A percentile compares a stretch with the other conserved stretches of the same genome.
Evolutionary conservation across 2,329 filamentous ascomycete genomes (phyloP).

Genomic region (Dichotomopilus funicola): DNA sequence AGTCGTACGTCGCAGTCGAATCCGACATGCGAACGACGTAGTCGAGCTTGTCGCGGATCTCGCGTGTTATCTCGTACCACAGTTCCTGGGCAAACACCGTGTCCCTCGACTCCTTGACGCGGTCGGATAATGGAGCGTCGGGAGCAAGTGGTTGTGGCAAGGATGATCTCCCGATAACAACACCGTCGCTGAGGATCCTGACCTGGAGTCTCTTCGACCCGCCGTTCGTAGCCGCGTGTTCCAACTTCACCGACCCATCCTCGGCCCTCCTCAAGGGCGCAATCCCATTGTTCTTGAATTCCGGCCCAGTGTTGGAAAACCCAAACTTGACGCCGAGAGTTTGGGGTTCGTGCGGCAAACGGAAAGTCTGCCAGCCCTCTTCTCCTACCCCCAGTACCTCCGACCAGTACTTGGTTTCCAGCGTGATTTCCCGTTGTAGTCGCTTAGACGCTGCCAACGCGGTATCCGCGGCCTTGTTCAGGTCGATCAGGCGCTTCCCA

Average conservation of each 20-base stretch:
- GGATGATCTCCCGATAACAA: constrained; percentile 51
- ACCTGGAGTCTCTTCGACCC: constrained; percentile 60
- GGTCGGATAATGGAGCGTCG: constrained; percentile 56
- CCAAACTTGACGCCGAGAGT: constrained; percentile 83
- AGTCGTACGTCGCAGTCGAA: constrained; percentile 48
- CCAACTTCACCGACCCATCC: constrained; percentile 69
- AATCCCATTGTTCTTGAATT: constrained; percentile 64
- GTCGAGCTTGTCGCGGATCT: constrained; percentile 66
- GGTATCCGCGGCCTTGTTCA: constrained; percentile 67
- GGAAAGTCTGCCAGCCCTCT: constrained; percentile 79
- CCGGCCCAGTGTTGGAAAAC: constrained; percentile 56
- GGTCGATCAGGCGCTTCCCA: constrained; percentile 73
- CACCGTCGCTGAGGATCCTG: constrained; percentile 52
- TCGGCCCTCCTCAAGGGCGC: constrained; percentile 69
- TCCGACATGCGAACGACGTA: constrained; percentile 62
- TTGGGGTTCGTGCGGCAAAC: constrained; percentile 65
- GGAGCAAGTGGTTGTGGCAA: constrained; percentile 48
- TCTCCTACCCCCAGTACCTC: constrained; percentile 75
- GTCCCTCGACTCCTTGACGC: constrained; percentile 69
- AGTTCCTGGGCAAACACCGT: constrained; percentile 79
- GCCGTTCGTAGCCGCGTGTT: constrained; percentile 49
- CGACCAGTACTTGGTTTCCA: constrained; percentile 84
- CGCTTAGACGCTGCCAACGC: constrained; percentile 65
- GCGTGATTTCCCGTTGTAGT: constrained; percentile 68
- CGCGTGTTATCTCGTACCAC: constrained; percentile 81